Conservation (phyloP, 2,329 filamentous ascomycete species). For the Chalaropsis ovoidea region DNA sequence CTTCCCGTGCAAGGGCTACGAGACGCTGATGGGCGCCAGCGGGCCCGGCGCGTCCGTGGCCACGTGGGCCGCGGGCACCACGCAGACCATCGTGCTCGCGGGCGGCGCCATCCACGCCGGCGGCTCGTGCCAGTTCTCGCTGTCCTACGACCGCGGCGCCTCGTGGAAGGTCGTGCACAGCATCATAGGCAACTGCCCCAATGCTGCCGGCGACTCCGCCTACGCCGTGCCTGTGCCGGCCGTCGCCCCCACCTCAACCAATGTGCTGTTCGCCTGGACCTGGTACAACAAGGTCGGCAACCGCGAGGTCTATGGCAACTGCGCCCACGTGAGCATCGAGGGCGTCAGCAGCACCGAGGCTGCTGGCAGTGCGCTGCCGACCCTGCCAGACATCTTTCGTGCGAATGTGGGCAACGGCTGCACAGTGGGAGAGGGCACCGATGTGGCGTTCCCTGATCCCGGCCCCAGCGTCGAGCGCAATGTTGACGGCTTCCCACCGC, state of each 20-base stretch:
- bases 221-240: conserved; percentile 48
- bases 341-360: conserved; percentile 23
- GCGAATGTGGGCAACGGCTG: conserved; percentile 54
- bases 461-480: conserved; percentile 42
- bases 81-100: conserved; percentile 44
- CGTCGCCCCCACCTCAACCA: conserved; percentile 39
- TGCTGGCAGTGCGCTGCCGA: conserved; percentile 45
- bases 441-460: conserved; percentile 53
- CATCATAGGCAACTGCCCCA: conserved; percentile 34
- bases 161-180: conserved; percentile 45
- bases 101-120: conserved; percentile 47
- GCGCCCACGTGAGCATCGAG: conserved; percentile 47
- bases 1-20: conserved; percentile 51
- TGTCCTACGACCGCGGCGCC: conserved; percentile 51
- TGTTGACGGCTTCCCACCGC: conserved; percentile 30
- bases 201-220: conserved; percentile 30
- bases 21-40: conserved; percentile 28
- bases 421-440: conserved; percentile 43
- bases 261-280: conserved; percentile 51
- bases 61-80: conserved; percentile 43
- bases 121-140: conserved; percentile 53
- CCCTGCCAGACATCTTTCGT: conserved; percentile 44
- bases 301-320: conserved; percentile 63
- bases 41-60: conserved; percentile 37
- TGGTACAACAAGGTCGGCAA: conserved; percentile 55